A percentile compares a stretch with the other conserved stretches of the same genome.
Evolutionary conservation across 169 alveolate genomes (phyloP).

Genomic region (Cryptosporidium meleagridis): DNA sequence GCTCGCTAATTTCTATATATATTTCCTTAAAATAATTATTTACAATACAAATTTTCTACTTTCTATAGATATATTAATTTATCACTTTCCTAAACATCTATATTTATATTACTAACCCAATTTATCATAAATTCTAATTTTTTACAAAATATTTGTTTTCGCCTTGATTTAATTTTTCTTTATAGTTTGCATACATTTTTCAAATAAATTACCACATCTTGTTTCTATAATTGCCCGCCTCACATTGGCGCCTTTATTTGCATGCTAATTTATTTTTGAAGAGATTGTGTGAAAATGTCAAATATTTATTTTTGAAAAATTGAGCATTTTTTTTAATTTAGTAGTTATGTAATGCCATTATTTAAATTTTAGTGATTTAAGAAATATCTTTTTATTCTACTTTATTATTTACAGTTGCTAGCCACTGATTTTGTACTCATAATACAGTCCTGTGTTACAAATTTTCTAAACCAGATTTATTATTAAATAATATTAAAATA

Average conservation of each 20-base stretch:
- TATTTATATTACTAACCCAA: no score
- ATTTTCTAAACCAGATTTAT: not conserved
- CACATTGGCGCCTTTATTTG: not conserved
- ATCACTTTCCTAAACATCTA: not conserved
- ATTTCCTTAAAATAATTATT: no score
- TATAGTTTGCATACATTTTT: not conserved
- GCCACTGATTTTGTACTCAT: no score
- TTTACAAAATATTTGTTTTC: not conserved
- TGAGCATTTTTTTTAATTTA: not conserved
- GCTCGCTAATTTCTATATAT: not conserved
- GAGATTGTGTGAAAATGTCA: not conserved
- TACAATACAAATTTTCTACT: no score
- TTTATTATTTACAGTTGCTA: no score
- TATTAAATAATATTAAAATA: no score
- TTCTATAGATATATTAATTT: no score
- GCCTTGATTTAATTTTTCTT: not conserved
- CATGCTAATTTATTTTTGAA: not conserved
- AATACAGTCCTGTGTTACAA: no score
- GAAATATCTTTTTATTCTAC: no score
- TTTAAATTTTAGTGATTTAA: no score
- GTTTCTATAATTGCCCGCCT: not conserved
- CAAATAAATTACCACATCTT: not conserved
- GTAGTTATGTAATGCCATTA: no score
- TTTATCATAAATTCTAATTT: not conserved
- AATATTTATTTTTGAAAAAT: not conserved